phyloP scores from a whole-genome alignment of 2,329 filamentous ascomycete genomes.

The Fusarium continuum region DNA sequence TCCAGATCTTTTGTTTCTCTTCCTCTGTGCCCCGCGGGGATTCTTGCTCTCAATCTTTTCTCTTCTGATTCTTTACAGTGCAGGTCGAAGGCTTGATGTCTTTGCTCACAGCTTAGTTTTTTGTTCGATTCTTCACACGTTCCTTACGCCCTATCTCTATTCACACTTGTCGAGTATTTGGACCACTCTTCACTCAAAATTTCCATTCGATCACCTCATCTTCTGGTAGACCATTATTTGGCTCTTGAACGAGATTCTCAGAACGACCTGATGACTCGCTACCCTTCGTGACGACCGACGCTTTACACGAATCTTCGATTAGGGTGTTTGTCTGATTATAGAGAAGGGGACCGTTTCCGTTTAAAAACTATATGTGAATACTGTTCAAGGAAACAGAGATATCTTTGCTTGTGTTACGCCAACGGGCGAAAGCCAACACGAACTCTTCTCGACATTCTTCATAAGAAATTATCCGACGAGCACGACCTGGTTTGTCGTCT shows the following conservation, averaged over 20 bases:
- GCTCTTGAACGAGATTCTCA: not conserved
- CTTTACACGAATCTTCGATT: not conserved
- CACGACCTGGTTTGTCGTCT: constrained; percentile 16
- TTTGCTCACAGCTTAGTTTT: constrained; percentile 21
- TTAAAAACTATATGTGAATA: constrained; percentile 4
- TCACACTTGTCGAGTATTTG: not conserved
- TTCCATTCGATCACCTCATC: not conserved
- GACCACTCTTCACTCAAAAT: not conserved
- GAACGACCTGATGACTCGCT: constrained; percentile 3
- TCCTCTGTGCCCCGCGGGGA: constrained; percentile 10
- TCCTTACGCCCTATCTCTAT: constrained; percentile 15
- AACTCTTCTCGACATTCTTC: constrained; percentile 25
- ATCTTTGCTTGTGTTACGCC: constrained; percentile 26
- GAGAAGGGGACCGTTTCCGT: constrained; percentile 4
- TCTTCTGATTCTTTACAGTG: constrained; percentile 25
- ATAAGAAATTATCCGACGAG: not conserved
- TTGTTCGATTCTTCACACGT: constrained; percentile 28
- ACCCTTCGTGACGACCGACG: not conserved
- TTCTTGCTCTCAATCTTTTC: constrained; percentile 7
- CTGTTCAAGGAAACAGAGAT: constrained; percentile 4
- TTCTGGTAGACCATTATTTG: not conserved
- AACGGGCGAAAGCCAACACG: constrained; percentile 15
- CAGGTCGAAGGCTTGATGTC: constrained; percentile 35
- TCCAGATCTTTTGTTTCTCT: constrained; percentile 19
- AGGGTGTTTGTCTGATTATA: not conserved